Conservation (phyloP, 225 moss, liverwort and hornwort species). For the Polytrichum formosum region DNA sequence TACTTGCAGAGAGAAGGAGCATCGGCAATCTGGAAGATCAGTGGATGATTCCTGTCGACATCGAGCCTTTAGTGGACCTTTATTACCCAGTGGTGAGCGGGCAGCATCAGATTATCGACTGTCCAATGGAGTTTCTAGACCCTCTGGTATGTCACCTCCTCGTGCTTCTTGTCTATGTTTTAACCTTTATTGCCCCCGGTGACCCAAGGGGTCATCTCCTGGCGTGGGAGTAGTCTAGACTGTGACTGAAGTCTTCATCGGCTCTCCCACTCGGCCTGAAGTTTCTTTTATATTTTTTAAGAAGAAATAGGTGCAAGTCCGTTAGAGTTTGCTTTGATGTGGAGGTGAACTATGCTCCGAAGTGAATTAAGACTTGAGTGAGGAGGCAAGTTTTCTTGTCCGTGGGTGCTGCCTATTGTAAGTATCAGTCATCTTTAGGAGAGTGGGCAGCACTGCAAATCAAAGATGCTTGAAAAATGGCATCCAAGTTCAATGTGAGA, state of each 20-base stretch:
- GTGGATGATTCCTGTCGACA: slow-evolving; percentile 30
- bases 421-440: too few relatives aligned
- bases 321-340: neutral
- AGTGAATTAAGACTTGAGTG: too few relatives aligned
- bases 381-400: too few relatives aligned
- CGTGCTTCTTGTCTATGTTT: neutral
- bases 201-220: neutral
- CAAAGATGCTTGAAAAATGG: too few relatives aligned
- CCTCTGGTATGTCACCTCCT: slow-evolving; percentile 31
- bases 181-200: too few relatives aligned
- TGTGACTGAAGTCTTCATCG: neutral
- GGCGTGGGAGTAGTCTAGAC: neutral
- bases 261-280: too few relatives aligned
- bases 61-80: slow-evolving; percentile 45
- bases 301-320: neutral
- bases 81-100: slow-evolving; percentile 31
- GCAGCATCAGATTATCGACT: slow-evolving; percentile 31
- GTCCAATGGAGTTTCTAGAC: slow-evolving; percentile 47
- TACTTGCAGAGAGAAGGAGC: slow-evolving; percentile 44
- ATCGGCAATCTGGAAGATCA: slow-evolving; percentile 47
- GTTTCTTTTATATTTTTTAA: too few relatives aligned
- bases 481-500: too few relatives aligned
- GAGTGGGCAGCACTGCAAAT: too few relatives aligned
- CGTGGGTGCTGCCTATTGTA: too few relatives aligned
- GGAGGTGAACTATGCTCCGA: too few relatives aligned